Evolutionary conservation across 2,329 filamentous ascomycete genomes (phyloP).

Genomic region (Geoglossum cookeanum): DNA sequence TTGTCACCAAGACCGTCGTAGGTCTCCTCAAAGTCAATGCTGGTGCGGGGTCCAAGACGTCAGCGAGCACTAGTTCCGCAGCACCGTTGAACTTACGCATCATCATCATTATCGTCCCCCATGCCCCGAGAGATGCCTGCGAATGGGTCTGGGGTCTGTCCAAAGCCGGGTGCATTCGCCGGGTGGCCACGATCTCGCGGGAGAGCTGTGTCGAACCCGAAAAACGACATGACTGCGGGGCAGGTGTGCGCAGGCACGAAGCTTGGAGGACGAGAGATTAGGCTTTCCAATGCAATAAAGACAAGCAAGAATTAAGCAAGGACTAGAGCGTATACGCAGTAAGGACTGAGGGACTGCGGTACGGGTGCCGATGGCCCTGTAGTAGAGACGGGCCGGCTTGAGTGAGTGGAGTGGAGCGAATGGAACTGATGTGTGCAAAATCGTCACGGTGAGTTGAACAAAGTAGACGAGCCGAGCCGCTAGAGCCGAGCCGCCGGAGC

Average conservation of each 20-base stretch:
- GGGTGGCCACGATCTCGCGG: slow-evolving; percentile 46
- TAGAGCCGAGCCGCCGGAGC: too few relatives aligned
- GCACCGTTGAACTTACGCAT: slow-evolving; percentile 34
- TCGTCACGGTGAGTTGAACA: too few relatives aligned
- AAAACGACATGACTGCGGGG: slow-evolving; percentile 58
- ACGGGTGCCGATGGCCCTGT: neutral
- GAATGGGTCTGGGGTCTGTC: slow-evolving; percentile 70
- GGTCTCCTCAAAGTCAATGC: slow-evolving; percentile 85
- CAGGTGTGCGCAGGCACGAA: neutral
- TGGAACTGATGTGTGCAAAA: neutral
- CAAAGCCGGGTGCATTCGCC: slow-evolving; percentile 56
- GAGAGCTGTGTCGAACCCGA: slow-evolving; percentile 61
- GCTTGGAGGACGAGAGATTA: neutral
- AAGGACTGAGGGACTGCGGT: slow-evolving; percentile 11
- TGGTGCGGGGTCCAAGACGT: slow-evolving; percentile 15
- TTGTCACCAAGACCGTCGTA: slow-evolving; percentile 88
- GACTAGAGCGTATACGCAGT: slow-evolving; percentile 10
- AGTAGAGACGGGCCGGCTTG: neutral
- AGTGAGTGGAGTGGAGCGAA: neutral
- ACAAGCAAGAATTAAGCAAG: neutral
- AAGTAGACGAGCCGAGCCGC: too few relatives aligned
- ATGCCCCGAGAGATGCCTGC: slow-evolving; percentile 50
- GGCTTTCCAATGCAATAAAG: neutral
- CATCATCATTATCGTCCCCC: slow-evolving; percentile 39
- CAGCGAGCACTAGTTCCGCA: slow-evolving; percentile 12